These are phyloP conservation scores for Debaryomyces fabryi DNA, from an alignment of 1,139 yeast genomes.

Conservation along the genomic window DNA sequence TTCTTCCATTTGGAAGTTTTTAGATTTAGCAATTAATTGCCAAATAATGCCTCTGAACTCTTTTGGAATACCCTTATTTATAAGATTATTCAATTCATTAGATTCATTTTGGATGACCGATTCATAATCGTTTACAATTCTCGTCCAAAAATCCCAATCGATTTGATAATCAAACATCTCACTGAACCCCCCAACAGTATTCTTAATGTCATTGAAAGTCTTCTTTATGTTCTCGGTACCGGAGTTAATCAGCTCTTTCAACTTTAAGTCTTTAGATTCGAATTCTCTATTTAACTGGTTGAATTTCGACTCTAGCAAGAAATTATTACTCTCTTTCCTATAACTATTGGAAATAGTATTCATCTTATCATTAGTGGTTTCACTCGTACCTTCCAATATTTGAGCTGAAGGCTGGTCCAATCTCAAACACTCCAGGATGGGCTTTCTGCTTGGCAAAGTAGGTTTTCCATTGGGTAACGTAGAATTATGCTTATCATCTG, in stretches of 20 bases:
- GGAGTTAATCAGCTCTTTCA: constrained; percentile 53
- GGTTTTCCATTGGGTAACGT: constrained; percentile 13
- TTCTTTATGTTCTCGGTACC: constrained; percentile 66
- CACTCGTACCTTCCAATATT: constrained; percentile 12
- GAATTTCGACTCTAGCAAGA: constrained; percentile 40
- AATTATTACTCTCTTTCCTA: constrained; percentile 30
- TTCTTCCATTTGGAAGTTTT: constrained; percentile 72
- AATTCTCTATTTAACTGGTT: constrained; percentile 33
- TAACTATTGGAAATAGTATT: constrained; percentile 25
- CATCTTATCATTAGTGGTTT: constrained; percentile 13
- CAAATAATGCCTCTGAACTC: constrained; percentile 88
- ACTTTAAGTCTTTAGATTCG: constrained; percentile 31
- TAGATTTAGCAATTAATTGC: constrained; percentile 88
- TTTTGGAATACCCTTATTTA: constrained; percentile 78
- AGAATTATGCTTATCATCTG: not conserved
- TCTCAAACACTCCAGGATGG: constrained; percentile 33
- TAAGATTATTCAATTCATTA: constrained; percentile 57
- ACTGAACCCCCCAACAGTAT: constrained; percentile 47
- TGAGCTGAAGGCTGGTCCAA: constrained; percentile 28
- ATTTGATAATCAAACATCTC: constrained; percentile 40
- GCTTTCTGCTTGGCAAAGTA: constrained; percentile 29
- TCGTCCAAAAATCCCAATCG: constrained; percentile 92
- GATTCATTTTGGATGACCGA: constrained; percentile 66
- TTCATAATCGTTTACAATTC: constrained; percentile 73
- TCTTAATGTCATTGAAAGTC: constrained; percentile 59